Evolutionary conservation across 441 rosid species (phyloP), one percentile per base, ranked within the genome.

Genomic region (Corymbia calophylla): DNA sequence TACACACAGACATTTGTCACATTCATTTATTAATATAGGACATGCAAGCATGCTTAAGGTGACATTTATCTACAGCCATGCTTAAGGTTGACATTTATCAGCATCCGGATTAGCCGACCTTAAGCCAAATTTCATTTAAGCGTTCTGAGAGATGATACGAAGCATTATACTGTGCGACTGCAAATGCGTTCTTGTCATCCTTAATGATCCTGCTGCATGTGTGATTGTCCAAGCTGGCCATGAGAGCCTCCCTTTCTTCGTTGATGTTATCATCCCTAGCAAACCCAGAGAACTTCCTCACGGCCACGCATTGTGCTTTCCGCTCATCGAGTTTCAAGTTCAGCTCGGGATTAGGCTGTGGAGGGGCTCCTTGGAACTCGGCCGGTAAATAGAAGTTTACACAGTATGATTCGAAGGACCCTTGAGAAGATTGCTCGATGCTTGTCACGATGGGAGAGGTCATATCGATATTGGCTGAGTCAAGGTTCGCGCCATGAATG

Each of bases 111-210:
- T 73, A 53, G 15, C 92, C 92, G 8, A 94, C 91, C 81, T 92
- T 89, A 39, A 93, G 91, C 97, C 97, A 94, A 5, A 93, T 94
- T 89, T 95, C 95, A 64, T 95, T 94, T 35, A 93, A 53, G 53
- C 97, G 91, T 23, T 90, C 93, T 0, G 93, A 64, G n/a, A 87
- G 80, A 77, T 90, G 92, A 29, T 7, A 80, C 2, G 95, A 90
- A 89, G 95, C 91, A 68, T 92, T 95, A 88, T 93, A 95, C 89
- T 95, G 97, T 1, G 95, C 95, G 81, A 94, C 89, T 6, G 92
- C 25, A 47, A 91, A 94, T 13, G 90, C 81, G 54, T 55, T 68
- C 35, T 56, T 87, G 29, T 77, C 53, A 58, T 81, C 87, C 31
- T 15, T 23, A 11, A 48, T 81, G 31, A 73, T n/a, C 13, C 29